Conservation (phyloP, 1,284 basidiomycete species). For the Trametes sp. region DNA sequence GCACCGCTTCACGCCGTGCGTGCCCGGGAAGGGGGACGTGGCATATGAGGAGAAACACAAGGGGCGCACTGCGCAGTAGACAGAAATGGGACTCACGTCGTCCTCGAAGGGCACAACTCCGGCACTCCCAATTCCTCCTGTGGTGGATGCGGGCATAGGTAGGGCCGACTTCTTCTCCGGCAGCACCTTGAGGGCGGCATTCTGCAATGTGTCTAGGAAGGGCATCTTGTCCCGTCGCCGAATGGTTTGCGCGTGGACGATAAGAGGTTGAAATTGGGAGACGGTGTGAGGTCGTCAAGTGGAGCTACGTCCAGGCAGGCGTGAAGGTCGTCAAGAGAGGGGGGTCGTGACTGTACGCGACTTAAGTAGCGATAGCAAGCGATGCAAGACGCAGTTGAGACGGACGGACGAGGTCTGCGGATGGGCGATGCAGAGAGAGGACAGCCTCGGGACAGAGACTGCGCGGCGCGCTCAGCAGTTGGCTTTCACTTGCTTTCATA, state of each 20-base stretch:
- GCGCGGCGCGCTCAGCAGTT: constrained; percentile 7
- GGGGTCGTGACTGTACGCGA: constrained; percentile 1
- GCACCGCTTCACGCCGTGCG: constrained; percentile 11
- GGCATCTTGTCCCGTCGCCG: constrained; percentile 30
- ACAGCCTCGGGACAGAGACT: constrained; percentile 23
- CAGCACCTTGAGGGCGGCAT: constrained; percentile 36
- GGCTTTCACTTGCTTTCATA: constrained; percentile 23
- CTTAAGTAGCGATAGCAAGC: constrained; percentile 13
- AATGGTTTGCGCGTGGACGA: background rate
- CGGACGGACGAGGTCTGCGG: constrained; percentile 18
- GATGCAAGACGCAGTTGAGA: constrained; percentile 9
- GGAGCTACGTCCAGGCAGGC: constrained; percentile 4
- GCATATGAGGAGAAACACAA: constrained; percentile 5
- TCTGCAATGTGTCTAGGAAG: constrained; percentile 41
- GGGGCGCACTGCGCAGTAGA: constrained; percentile 21
- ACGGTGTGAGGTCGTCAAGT: constrained; percentile 10
- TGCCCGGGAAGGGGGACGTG: constrained; percentile 20
- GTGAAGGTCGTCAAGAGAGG: constrained; percentile 18
- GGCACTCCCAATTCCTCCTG: constrained; percentile 58
- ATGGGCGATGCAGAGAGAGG: constrained; percentile 26
- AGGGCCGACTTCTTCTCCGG: constrained; percentile 40
- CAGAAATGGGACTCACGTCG: constrained; percentile 58
- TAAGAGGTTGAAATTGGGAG: constrained; percentile 6
- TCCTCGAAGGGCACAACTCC: constrained; percentile 72
- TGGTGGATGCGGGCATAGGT: constrained; percentile 38